Conservation (phyloP, 352 stramenopile genomes). For the Globisporangium acanthophoron region DNA sequence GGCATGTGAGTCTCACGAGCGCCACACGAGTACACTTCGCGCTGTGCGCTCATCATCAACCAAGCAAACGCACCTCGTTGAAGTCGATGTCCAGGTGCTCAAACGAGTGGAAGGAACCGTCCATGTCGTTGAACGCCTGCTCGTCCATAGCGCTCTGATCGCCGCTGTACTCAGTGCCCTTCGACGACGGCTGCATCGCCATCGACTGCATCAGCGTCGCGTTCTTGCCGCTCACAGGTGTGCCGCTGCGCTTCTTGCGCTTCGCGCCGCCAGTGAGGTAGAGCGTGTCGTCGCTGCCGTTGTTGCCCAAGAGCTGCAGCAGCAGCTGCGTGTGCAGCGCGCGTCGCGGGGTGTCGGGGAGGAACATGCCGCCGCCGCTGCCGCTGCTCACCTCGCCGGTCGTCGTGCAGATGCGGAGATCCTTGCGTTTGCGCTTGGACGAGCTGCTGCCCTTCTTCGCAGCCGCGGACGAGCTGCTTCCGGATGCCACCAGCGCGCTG, state of each 20-base stretch:
- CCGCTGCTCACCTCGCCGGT: conserved; percentile 16
- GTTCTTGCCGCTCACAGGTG: conserved; percentile 10
- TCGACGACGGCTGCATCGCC: conserved; percentile 29
- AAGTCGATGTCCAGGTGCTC: conserved; percentile 86
- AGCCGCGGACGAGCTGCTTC: conserved; percentile 1
- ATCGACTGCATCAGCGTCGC: conserved; percentile 20
- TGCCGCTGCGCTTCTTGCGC: conserved; percentile 47
- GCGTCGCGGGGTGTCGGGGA: conserved; percentile 68
- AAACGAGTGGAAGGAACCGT: conserved; percentile 66
- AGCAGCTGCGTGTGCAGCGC: conserved; percentile 77
- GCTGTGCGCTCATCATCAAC: neutral
- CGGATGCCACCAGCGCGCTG: neutral
- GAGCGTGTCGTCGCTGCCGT: conserved; percentile 3
- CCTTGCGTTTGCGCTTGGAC: conserved; percentile 80
- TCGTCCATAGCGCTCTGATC: conserved; percentile 14
- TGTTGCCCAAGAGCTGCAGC: conserved; percentile 61
- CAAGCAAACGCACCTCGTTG: conserved; percentile 41
- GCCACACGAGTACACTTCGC: no score
- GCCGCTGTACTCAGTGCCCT: conserved; percentile 15
- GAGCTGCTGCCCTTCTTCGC: conserved; percentile 43
- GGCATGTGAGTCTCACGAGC: neutral
- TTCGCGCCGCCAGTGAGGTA: conserved; percentile 27
- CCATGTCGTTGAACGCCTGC: conserved; percentile 46
- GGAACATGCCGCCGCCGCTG: conserved; percentile 45
- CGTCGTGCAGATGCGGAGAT: conserved; percentile 73